Percentiles rank a stretch among this genome's conserved stretches.
These are phyloP conservation scores for Populus trichocarpa DNA, from an alignment of 441 rosid genomes.

Conservation along the genomic window DNA sequence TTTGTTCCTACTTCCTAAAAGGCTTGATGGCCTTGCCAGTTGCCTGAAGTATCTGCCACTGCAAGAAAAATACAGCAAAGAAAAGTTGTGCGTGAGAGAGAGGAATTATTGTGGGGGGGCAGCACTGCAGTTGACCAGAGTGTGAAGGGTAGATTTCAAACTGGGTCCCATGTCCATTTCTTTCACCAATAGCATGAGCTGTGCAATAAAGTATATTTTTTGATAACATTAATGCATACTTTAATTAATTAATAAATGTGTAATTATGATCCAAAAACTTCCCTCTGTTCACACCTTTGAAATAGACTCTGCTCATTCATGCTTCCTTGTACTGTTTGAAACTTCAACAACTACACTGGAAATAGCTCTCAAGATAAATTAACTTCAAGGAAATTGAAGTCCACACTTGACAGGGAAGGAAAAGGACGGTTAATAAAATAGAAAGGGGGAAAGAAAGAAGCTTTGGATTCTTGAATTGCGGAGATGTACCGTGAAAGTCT, in stretches of 20 bases:
- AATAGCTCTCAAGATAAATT: not conserved
- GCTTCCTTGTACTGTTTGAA: not conserved
- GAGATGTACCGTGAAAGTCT: constrained; percentile 36
- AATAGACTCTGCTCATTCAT: not conserved
- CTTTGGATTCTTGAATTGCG: constrained; percentile 52
- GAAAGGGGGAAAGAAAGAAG: not conserved
- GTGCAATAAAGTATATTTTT: not conserved
- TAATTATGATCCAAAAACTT: not conserved
- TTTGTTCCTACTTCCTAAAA: too few species aligned
- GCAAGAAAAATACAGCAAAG: not conserved
- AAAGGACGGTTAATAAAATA: not conserved
- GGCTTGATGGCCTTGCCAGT: too few species aligned
- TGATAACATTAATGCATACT: not conserved
- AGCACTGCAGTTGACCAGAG: not conserved
- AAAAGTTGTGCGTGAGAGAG: not conserved
- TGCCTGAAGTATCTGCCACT: too few species aligned
- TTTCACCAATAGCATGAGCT: not conserved
- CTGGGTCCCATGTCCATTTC: not conserved
- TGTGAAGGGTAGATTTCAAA: not conserved
- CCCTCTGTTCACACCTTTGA: constrained; percentile 19
- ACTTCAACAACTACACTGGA: not conserved
- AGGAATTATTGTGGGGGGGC: too few species aligned
- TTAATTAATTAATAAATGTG: not conserved
- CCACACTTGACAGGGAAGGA: not conserved
- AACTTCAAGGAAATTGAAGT: not conserved